Percentiles rank a stretch among this genome's conserved stretches.
These are phyloP conservation scores for Isoetes taiwanensis DNA, from an alignment of 75 land plant species.

Conservation along the genomic window DNA sequence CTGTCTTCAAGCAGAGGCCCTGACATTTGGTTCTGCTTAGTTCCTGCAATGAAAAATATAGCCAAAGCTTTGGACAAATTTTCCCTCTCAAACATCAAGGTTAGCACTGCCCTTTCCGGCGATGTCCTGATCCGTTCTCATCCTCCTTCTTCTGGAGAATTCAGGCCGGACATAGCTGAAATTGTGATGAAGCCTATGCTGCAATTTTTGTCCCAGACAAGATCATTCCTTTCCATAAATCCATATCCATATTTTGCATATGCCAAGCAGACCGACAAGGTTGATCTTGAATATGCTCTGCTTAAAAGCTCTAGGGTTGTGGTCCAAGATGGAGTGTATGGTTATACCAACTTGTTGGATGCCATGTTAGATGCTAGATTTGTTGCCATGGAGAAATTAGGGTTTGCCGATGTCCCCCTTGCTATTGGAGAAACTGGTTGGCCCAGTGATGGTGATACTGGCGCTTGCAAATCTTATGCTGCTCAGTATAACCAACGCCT, in stretches of 20 bases:
- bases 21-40: neutral
- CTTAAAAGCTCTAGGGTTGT: neutral
- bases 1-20: neutral
- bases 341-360: neutral
- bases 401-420: neutral
- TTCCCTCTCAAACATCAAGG: neutral
- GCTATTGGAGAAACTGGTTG: neutral
- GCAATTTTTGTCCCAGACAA: neutral
- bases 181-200: neutral
- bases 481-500: neutral
- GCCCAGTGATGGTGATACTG: neutral
- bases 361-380: slow-evolving; percentile 3
- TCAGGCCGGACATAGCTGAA: neutral
- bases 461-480: neutral
- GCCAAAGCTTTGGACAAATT: neutral
- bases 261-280: neutral
- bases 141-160: neutral
- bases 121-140: neutral
- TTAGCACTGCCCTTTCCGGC: neutral
- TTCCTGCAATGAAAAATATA: neutral
- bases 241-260: slow-evolving; percentile 3
- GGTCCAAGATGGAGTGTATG: neutral
- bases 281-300: neutral
- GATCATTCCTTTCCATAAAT: neutral
- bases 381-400: neutral